Evolutionary conservation across 2,329 filamentous ascomycete species (phyloP), one percentile per base, ranked within the genome.

Genomic region (Microcyclospora tardicrescens): DNA sequence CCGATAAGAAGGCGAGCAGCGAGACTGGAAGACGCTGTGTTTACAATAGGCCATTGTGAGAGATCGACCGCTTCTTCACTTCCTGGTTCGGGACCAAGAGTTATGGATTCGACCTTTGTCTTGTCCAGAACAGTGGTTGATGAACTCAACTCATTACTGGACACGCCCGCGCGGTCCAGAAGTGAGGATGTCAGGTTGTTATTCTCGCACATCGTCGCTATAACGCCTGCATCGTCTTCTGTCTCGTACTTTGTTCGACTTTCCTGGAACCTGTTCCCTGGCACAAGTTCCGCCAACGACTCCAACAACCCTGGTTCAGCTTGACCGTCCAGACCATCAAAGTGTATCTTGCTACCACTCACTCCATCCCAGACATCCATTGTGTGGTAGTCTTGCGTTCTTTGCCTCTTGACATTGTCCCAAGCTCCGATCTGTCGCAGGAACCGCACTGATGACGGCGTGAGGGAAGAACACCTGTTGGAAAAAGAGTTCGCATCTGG

Each of bases 321-420:
- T 28, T 45, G 30, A 5, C 10, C 43, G 16, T 57, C 49, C 16
- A 48, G 13, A 2, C 52, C 50, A 43, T 61, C 57, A 60, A 98
- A 98, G 50, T 84, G 81, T 58, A 98, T 91, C 50, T 79, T 76
- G 28, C 86, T 84, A 42, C 78, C 86, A 31, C 82, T 84, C 40
- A 94, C 76, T 45, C 89, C 93, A 60, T 98, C 91, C 91, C 93
- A 98, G 27, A 96, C 91, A 60, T 94, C 82, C 91, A 98, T 98
- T 52, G 89, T 83, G 43, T 93, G 79, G 61, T 95, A 98, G 1
- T 79, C 73, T 64, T 95, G 87, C 28, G 91, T 75, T 27, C 91
- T 77, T 5, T 75, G 67, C 32, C 69, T 65, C 49, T 83, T 72
- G 43, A 95, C 67, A 55, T 93, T 77, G 6, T 69, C 57, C 91